A percentile compares a stretch with the other conserved stretches of the same genome.
These are phyloP conservation scores for Pterocarpus santalinus DNA, from an alignment of 306 rosid species.

Conservation along the genomic window DNA sequence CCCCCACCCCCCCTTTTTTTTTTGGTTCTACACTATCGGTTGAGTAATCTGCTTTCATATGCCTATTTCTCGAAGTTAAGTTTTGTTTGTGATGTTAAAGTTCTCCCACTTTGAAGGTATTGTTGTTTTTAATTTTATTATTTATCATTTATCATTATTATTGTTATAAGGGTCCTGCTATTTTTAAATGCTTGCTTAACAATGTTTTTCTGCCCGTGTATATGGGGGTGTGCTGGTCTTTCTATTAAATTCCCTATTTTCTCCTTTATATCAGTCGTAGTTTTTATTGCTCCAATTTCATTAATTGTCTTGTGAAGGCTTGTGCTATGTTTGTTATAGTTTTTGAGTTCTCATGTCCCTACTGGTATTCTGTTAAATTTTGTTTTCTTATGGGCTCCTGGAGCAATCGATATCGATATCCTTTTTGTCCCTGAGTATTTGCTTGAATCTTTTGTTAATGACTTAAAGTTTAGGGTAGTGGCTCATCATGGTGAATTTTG, in stretches of 20 bases:
- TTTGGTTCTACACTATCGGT: neutral
- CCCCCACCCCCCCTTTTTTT: neutral
- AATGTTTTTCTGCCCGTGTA: neutral
- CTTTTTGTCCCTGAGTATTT: neutral
- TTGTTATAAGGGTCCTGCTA: neutral
- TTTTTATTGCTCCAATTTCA: neutral
- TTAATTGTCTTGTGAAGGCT: neutral
- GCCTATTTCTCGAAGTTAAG: neutral
- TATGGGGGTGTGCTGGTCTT: neutral
- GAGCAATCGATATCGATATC: neutral
- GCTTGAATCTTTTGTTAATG: neutral
- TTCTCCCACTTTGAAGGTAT: slow-evolving; percentile 24
- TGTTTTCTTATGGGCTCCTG: neutral
- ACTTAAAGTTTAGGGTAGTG: neutral
- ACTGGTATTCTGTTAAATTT: neutral
- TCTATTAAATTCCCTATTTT: neutral
- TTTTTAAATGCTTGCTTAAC: neutral
- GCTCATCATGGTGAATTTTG: neutral
- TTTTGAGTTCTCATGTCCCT: neutral
- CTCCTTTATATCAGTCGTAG: neutral
- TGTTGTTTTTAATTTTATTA: neutral
- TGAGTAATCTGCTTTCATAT: slow-evolving; percentile 6
- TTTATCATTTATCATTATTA: neutral
- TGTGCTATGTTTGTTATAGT: neutral
- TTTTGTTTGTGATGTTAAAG: slow-evolving; percentile 2